phyloP scores from a whole-genome alignment of 768 basidiomycete species.

The Lactarius evosmus region DNA sequence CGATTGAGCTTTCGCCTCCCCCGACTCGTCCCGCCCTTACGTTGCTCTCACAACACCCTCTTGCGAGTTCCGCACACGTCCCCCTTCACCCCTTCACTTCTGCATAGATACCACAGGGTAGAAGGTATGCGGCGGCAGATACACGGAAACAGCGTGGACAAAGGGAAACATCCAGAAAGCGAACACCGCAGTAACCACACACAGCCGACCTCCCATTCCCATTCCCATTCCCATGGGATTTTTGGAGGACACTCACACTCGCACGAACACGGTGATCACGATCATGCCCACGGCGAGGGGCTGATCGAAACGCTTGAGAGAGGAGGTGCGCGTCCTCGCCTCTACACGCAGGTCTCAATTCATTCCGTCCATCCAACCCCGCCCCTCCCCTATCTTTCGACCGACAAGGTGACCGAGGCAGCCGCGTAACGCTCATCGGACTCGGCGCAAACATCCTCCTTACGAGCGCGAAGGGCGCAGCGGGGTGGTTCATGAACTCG shows the following conservation, averaged over 20 bases:
- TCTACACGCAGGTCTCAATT: background rate
- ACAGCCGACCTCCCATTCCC: constrained; percentile 8
- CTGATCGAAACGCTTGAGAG: constrained; percentile 26
- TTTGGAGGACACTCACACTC: constrained; percentile 26
- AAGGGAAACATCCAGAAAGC: constrained; percentile 6
- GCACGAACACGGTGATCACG: constrained; percentile 13
- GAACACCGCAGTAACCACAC: constrained; percentile 1
- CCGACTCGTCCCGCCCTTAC: background rate
- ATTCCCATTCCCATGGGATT: constrained; percentile 25
- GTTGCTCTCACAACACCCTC: background rate
- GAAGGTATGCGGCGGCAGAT: constrained; percentile 11
- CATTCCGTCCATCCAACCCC: background rate
- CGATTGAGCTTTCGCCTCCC: background rate
- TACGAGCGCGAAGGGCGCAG: constrained; percentile 79
- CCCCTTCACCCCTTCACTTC: background rate
- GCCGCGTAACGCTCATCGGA: constrained; percentile 81
- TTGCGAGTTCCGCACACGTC: background rate
- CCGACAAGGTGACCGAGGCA: constrained; percentile 69
- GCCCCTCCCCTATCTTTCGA: background rate
- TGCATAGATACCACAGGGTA: constrained; percentile 6
- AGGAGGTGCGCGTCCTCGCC: constrained; percentile 18
- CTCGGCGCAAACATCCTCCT: constrained; percentile 78
- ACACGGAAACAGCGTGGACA: constrained; percentile 12
- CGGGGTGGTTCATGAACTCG: constrained; percentile 88
- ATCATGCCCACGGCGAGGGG: constrained; percentile 19